Evolutionary conservation across 352 stramenopile genomes (phyloP).

Genomic region (Phytophthora pini): DNA sequence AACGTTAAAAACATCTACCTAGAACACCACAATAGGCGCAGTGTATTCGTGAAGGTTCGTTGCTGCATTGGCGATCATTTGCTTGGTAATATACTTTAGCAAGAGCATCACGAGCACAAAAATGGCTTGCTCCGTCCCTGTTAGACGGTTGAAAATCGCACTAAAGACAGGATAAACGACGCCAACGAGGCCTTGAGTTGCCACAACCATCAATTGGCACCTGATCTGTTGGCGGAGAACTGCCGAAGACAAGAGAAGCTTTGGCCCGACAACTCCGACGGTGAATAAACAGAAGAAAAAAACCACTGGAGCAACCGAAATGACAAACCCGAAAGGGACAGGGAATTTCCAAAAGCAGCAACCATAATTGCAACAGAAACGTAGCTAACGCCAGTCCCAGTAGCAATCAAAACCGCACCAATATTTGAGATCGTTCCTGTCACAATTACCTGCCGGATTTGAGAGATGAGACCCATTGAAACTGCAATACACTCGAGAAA

Average conservation of each 20-base stretch:
- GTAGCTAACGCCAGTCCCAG: constrained; percentile 1
- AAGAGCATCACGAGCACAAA: constrained; percentile 14
- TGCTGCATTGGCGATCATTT: constrained; percentile 11
- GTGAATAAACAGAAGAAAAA: constrained; percentile 10
- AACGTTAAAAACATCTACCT: constrained; percentile 36
- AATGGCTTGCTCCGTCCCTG: constrained; percentile 4
- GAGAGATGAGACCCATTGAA: background rate
- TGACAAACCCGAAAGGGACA: constrained; percentile 21
- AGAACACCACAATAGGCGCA: constrained; percentile 23
- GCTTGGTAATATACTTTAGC: constrained; percentile 31
- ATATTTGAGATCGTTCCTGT: background rate
- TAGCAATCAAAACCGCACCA: background rate
- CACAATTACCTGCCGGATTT: background rate
- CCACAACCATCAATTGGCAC: constrained; percentile 10
- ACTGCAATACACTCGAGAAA: background rate
- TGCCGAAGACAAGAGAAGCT: background rate
- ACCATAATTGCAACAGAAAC: constrained; percentile 3
- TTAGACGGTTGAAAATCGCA: constrained; percentile 8
- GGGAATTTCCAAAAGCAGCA: constrained; percentile 15
- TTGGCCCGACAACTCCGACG: background rate
- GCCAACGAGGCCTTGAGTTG: constrained; percentile 10
- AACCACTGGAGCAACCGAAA: constrained; percentile 5
- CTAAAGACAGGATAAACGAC: constrained; percentile 17
- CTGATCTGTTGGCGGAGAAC: constrained; percentile 10
- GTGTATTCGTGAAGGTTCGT: constrained; percentile 19